Conservation (phyloP, 306 rosid species). For the Crotalaria pallida region DNA sequence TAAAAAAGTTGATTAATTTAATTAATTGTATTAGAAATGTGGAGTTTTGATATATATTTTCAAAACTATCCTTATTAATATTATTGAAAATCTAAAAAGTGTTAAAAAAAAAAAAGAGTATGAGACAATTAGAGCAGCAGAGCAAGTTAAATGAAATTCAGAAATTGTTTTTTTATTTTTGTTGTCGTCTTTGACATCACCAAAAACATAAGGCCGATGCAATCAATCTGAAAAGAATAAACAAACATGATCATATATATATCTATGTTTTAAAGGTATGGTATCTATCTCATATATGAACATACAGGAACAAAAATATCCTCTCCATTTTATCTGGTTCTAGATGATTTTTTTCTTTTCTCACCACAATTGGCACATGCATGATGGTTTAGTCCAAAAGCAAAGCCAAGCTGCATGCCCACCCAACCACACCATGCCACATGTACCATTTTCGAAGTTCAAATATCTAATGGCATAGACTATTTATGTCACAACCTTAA, state of each 20-base stretch:
- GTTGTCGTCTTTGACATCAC: conserved; percentile 34
- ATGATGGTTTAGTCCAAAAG: conserved; percentile 24
- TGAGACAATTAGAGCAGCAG: neutral
- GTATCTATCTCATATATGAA: neutral
- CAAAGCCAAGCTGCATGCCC: conserved; percentile 20
- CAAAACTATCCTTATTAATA: too few species aligned
- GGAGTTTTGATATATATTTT: too few species aligned
- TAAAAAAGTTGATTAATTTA: too few species aligned
- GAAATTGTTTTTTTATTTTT: neutral
- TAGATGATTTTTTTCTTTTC: conserved; percentile 1
- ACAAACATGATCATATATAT: neutral
- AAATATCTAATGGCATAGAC: neutral
- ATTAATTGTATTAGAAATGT: too few species aligned
- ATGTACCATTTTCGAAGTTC: conserved; percentile 13
- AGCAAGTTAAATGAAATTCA: neutral
- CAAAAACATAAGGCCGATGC: conserved; percentile 26
- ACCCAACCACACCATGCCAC: conserved; percentile 30
- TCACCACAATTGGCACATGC: conserved; percentile 18
- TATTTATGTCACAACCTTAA: conserved; percentile 3
- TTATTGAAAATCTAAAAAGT: too few species aligned
- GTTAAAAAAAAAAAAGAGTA: too few species aligned
- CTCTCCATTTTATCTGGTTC: neutral
- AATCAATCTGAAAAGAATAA: neutral
- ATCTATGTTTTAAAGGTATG: neutral
- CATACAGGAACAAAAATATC: conserved; percentile 1